Conservation (phyloP, 176 grass and related monocot species). For the Hyparrhenia diplandra region DNA sequence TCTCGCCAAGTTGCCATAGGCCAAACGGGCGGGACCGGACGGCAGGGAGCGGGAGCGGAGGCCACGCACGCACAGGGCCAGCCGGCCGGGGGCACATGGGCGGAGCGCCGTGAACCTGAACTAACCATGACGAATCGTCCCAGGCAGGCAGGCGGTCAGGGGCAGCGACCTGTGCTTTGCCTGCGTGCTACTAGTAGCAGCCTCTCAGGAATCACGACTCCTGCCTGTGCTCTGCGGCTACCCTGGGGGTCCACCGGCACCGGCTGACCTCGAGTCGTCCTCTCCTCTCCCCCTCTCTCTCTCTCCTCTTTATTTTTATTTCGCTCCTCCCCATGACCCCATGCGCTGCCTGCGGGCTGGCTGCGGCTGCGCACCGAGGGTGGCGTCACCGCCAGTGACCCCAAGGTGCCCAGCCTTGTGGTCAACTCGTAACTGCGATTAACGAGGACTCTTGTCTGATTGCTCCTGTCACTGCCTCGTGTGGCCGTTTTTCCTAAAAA, state of each 20-base stretch:
- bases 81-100: background rate
- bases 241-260: background rate
- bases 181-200: too few relatives aligned
- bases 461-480: background rate
- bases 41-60: background rate
- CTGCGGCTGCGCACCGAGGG: background rate
- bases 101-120: background rate
- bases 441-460: background rate
- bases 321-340: background rate
- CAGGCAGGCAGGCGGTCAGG: too few relatives aligned
- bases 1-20: background rate
- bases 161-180: too few relatives aligned
- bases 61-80: background rate
- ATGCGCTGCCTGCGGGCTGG: background rate
- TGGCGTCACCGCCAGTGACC: slow-evolving; percentile 17
- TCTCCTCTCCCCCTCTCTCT: background rate
- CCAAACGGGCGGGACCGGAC: background rate
- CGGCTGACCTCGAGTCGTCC: background rate
- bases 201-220: slow-evolving; percentile 17
- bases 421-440: background rate
- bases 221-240: background rate
- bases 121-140: background rate
- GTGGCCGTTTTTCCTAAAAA: background rate
- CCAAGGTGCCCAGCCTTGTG: background rate
- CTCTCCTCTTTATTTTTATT: slow-evolving; percentile 24